Base-by-base conservation (phyloP, 2,329 filamentous ascomycete genomes). In the Chrysoporthe austroafricana region DNA sequence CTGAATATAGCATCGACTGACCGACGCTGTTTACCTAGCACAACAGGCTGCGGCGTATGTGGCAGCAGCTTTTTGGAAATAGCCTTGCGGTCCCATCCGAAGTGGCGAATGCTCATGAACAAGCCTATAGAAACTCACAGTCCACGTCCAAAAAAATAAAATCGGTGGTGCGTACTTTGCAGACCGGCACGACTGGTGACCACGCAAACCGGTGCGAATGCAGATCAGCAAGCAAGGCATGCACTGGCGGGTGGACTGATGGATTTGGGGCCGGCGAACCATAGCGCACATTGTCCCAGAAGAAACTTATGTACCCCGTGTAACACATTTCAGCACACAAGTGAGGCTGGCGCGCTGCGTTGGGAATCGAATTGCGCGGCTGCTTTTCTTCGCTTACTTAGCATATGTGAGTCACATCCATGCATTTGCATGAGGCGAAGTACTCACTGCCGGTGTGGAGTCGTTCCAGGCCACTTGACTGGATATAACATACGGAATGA, bases 341-440 rank as follows among this genome's bases (percentile, higher is more conserved):
- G 11, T 36, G 54, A 57, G 43, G 11, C 44, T 21, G 56, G 34
- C 39, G 54, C 48, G 48, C 63, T 59, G 63, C 46, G 61, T 56
- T 39, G 32, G 39, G 54, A 50, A 46, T 60, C 66, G n/a, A 54
- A 21, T 26, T 32, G 48, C 26, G 5, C 21, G 8, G 21, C 26
- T 32, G 1, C 13, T 26, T 56, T 11, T 46, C 39, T 63, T 60
- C 63, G 63, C 67, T 58, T 62, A 60, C 11, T 26, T 26, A 21
- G 59, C 64, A 61, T 21, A 43, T 43, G 63, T 13, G 36, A 63
- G 61, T 44, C 36, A 34, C 54, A 21, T 54, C 54, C n/a, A 66
- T 39, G 63, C 63, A 52, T 60, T 60, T 66, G 59, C 66, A 66
- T 66, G 52, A 57, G 54, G 52, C 59, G 52, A 61, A 43, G 7